phyloP scores from a whole-genome alignment of 176 grass and related monocot species.

The Areca catechu region DNA sequence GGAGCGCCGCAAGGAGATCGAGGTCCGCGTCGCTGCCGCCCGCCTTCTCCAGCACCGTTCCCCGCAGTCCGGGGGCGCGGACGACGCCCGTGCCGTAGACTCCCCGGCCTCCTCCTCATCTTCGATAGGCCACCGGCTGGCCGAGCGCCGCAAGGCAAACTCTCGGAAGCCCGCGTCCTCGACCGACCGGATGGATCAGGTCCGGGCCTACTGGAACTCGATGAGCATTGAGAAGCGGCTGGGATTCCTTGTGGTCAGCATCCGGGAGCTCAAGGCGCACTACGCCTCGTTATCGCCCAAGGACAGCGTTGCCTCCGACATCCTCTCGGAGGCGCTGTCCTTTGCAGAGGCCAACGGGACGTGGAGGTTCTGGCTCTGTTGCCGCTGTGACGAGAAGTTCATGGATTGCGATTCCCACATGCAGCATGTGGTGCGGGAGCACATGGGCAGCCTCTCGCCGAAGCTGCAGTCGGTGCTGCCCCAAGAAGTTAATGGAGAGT shows the following conservation, averaged over 20 bases:
- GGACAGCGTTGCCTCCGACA: slow-evolving; percentile 14
- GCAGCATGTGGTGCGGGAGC: slow-evolving; percentile 35
- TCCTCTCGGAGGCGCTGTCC: slow-evolving; percentile 42
- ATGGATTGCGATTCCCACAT: slow-evolving; percentile 21
- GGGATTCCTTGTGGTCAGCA: slow-evolving; percentile 38
- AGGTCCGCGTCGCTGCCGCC: slow-evolving; percentile 61
- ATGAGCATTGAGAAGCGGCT: slow-evolving; percentile 37
- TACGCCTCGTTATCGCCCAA: slow-evolving; percentile 27
- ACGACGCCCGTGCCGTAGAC: slow-evolving; percentile 51
- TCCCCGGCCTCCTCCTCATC: slow-evolving; percentile 12
- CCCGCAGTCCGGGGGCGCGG: slow-evolving; percentile 20
- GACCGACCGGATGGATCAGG: slow-evolving; percentile 47
- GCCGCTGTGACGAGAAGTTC: slow-evolving; percentile 45
- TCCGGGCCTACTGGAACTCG: slow-evolving; percentile 56
- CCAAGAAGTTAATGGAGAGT: slow-evolving; percentile 45
- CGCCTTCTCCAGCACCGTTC: slow-evolving; percentile 52
- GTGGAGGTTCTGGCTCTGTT: slow-evolving; percentile 72
- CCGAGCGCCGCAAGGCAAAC: slow-evolving; percentile 44
- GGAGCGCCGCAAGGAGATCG: slow-evolving; percentile 92
- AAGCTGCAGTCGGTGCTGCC: slow-evolving; percentile 40
- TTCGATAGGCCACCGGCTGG: slow-evolving; percentile 18
- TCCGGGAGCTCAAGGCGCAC: slow-evolving; percentile 50
- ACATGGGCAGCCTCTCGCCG: slow-evolving; percentile 35
- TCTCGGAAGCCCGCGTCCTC: slow-evolving; percentile 31
- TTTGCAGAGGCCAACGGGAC: slow-evolving; percentile 31